phyloP scores from a whole-genome alignment of 2,329 filamentous ascomycete species.

The Colletotrichum salicis region DNA sequence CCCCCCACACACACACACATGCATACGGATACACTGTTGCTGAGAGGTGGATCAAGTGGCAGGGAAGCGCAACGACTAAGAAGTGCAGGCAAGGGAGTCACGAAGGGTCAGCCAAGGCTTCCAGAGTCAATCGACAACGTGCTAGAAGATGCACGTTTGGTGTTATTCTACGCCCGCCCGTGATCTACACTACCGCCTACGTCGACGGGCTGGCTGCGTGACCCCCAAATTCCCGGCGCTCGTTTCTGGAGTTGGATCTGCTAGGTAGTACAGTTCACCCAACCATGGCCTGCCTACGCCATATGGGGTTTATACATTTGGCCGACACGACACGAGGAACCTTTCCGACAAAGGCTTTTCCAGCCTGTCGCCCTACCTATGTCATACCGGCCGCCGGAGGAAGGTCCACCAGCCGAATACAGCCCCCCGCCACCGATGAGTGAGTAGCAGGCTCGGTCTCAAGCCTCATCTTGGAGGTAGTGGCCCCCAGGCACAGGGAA shows the following conservation, averaged over 20 bases:
- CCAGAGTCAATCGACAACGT: neutral
- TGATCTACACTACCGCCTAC: neutral
- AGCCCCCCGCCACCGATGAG: neutral
- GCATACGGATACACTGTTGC: neutral
- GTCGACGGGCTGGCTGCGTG: constrained; percentile 12
- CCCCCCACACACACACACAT: neutral
- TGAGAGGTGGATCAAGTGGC: neutral
- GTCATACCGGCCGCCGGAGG: neutral
- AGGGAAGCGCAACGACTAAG: neutral
- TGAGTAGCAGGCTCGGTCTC: constrained; percentile 14
- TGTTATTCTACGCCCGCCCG: neutral
- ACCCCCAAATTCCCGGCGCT: neutral
- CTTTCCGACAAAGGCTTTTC: neutral
- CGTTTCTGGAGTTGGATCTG: neutral
- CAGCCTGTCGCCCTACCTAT: neutral
- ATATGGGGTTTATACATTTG: neutral
- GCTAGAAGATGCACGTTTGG: constrained; percentile 20
- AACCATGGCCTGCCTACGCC: too few species aligned
- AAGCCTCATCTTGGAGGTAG: constrained; percentile 11
- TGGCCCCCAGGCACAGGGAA: neutral
- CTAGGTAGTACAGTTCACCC: neutral
- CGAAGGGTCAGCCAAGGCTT: constrained; percentile 25
- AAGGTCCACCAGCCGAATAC: neutral
- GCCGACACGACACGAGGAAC: neutral
- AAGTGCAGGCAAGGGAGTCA: constrained; percentile 7